Conservation (phyloP, 306 rosid species). For the Carpinus viminea region DNA sequence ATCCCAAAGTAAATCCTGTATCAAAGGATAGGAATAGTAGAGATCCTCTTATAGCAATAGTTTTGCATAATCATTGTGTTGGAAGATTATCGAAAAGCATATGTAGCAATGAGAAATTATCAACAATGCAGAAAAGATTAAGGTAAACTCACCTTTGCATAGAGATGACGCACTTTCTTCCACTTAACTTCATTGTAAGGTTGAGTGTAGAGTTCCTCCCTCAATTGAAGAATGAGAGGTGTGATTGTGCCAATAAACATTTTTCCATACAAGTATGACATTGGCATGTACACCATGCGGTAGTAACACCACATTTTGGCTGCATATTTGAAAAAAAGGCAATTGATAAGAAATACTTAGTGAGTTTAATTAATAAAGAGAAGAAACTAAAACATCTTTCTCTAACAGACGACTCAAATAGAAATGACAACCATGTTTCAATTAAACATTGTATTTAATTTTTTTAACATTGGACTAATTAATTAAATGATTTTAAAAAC, state of each 20-base stretch:
- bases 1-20: too few relatives aligned
- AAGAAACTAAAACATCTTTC: background rate
- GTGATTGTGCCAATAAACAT: constrained; percentile 75
- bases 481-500: background rate
- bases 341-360: background rate
- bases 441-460: too few relatives aligned
- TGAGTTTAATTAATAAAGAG: background rate
- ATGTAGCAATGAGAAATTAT: too few relatives aligned
- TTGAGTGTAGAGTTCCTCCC: too few relatives aligned
- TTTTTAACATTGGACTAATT: background rate
- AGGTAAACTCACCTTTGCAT: constrained; percentile 47
- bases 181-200: constrained; percentile 60
- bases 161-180: constrained; percentile 56
- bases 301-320: constrained; percentile 86
- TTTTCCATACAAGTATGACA: constrained; percentile 77
- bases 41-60: too few relatives aligned
- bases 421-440: background rate
- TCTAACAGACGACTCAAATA: too few relatives aligned
- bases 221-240: constrained; percentile 58
- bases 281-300: constrained; percentile 69
- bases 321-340: constrained; percentile 8
- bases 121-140: too few relatives aligned
- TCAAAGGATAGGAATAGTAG: too few relatives aligned
- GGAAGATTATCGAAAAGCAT: background rate
- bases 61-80: too few relatives aligned